Conservation (phyloP, 352 stramenopile genomes). For the Pythium periplocum region DNA sequence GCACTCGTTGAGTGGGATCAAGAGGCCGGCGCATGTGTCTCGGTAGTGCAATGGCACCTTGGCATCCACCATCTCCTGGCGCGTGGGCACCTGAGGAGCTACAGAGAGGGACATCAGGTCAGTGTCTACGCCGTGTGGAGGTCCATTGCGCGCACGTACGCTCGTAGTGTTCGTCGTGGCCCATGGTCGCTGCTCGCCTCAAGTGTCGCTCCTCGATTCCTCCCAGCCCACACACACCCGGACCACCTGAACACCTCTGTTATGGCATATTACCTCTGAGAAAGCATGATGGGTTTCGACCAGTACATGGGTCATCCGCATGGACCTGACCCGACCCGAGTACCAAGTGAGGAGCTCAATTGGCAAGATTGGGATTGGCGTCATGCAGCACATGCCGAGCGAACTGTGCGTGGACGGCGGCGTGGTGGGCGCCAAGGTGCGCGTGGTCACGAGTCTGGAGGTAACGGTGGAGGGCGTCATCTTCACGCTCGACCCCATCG, state of each 20-base stretch:
- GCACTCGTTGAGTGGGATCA: constrained; percentile 95
- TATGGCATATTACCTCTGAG: constrained; percentile 4
- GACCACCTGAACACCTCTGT: constrained; percentile 18
- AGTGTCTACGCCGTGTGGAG: too few relatives aligned
- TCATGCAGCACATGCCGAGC: constrained; percentile 20
- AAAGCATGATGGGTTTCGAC: neutral
- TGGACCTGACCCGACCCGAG: too few relatives aligned
- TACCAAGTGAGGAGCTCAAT: too few relatives aligned
- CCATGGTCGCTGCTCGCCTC: constrained; percentile 39
- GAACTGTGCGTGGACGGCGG: constrained; percentile 62
- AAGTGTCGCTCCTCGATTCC: constrained; percentile 5
- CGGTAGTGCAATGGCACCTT: constrained; percentile 92
- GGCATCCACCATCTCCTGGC: constrained; percentile 92
- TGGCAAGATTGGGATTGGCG: too few relatives aligned
- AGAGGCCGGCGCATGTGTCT: constrained; percentile 93
- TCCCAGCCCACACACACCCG: constrained; percentile 11
- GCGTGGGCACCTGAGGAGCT: constrained; percentile 72
- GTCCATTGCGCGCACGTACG: constrained; percentile 19
- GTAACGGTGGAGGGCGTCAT: constrained; percentile 63
- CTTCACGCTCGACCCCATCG: constrained; percentile 73
- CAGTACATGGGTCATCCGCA: too few relatives aligned
- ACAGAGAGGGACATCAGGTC: neutral
- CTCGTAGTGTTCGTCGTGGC: constrained; percentile 64
- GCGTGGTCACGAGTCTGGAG: constrained; percentile 43
- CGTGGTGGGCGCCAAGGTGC: constrained; percentile 55